Conservation (phyloP, 108 stramenopile genomes). For the Cyclostephanos tholiformis region DNA sequence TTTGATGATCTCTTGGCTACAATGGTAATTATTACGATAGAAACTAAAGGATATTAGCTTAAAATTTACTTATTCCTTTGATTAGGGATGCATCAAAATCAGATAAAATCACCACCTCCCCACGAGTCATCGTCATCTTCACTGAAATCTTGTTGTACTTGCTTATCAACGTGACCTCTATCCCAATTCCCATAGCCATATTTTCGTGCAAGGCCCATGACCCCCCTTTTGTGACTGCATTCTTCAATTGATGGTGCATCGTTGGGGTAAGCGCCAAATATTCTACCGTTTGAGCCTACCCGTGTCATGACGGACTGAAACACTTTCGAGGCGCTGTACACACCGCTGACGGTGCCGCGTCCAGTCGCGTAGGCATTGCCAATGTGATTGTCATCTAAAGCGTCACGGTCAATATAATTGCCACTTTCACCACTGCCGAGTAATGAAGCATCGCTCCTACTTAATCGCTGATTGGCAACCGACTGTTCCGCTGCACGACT, state of each 20-base stretch:
- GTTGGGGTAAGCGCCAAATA: constrained; percentile 84
- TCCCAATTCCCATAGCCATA: constrained; percentile 85
- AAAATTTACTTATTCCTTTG: not conserved
- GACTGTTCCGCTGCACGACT: constrained; percentile 35
- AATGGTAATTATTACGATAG: too few species aligned
- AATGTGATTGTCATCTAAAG: not conserved
- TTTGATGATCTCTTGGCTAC: too few species aligned
- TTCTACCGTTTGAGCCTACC: constrained; percentile 59
- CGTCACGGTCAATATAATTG: not conserved
- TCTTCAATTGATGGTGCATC: constrained; percentile 74
- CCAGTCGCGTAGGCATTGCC: not conserved
- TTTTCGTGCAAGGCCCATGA: constrained; percentile 56
- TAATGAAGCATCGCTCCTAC: not conserved
- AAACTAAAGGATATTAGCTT: too few species aligned
- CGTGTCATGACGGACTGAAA: constrained; percentile 66
- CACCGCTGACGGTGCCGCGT: constrained; percentile 6
- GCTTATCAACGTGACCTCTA: not conserved
- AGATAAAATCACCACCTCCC: constrained; percentile 9
- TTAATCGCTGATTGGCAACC: constrained; percentile 1
- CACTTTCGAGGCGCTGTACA: constrained; percentile 38
- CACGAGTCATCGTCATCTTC: constrained; percentile 5
- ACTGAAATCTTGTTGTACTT: not conserved
- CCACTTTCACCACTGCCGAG: not conserved
- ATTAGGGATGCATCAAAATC: not conserved
- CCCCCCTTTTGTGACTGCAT: constrained; percentile 59